Conservation (phyloP, 2,329 filamentous ascomycete species). For the Fusarium udum region DNA sequence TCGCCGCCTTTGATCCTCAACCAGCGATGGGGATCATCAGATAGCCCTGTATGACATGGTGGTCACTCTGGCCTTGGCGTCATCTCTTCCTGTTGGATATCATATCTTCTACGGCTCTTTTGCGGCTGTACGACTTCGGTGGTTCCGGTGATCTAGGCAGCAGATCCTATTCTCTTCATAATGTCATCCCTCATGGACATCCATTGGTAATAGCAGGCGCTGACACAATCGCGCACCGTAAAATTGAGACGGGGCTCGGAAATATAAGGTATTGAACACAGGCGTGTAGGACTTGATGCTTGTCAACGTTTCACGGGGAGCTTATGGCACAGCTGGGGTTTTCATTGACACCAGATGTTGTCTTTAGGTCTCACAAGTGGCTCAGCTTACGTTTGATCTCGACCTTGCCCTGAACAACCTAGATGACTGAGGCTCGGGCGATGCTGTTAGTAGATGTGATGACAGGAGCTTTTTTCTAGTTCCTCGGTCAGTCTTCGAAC, state of each 20-base stretch:
- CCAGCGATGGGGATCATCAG: slow-evolving; percentile 7
- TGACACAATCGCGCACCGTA: neutral
- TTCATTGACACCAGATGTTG: neutral
- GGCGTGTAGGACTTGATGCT: neutral
- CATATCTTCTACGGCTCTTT: neutral
- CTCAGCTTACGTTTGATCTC: neutral
- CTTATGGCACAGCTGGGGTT: neutral
- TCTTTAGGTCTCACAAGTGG: neutral
- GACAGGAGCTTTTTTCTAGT: neutral
- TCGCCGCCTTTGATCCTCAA: neutral
- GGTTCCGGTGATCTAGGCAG: neutral
- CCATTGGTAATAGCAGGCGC: neutral
- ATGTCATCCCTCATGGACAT: neutral
- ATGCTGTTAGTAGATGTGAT: neutral
- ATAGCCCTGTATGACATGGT: slow-evolving; percentile 10
- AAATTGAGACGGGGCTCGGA: neutral
- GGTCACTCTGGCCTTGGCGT: slow-evolving; percentile 1
- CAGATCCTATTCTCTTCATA: neutral
- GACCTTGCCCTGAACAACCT: neutral
- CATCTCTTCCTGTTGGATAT: neutral
- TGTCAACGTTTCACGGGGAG: neutral
- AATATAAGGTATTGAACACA: neutral
- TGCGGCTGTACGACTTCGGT: neutral
- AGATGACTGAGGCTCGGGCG: neutral
- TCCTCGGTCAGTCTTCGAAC: neutral